Percentiles rank a stretch among this genome's conserved stretches.
phyloP scores from a whole-genome alignment of 2,329 filamentous ascomycete genomes.

The Aspergillus hortae region DNA sequence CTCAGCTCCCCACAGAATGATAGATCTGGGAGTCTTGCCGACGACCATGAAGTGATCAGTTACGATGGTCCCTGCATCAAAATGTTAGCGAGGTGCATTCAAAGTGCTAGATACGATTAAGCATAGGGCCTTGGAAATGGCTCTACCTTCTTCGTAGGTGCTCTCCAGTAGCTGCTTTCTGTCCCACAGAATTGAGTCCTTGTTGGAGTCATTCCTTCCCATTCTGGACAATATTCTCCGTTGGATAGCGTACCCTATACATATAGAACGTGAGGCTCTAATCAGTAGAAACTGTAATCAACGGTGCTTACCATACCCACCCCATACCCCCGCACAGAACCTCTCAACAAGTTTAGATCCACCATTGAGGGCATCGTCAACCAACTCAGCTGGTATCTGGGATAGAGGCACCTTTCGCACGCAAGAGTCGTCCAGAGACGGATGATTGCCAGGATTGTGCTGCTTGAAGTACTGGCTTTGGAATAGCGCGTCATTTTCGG shows the following conservation, averaged over 20 bases:
- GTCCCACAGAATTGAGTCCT: background rate
- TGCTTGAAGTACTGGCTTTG: background rate
- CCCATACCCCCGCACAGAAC: conserved; percentile 1
- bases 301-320: background rate
- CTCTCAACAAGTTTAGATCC: background rate
- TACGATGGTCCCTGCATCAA: background rate
- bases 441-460: background rate
- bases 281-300: background rate
- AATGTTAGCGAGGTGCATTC: background rate
- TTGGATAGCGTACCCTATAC: conserved; percentile 1
- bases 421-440: background rate
- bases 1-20: background rate
- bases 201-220: background rate
- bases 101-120: background rate
- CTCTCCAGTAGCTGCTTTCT: background rate
- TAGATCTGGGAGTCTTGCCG: background rate
- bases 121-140: background rate
- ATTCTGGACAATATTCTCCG: background rate
- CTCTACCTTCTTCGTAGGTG: background rate
- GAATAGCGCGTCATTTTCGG: background rate
- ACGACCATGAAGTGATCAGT: conserved; percentile 2
- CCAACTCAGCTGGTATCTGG: background rate
- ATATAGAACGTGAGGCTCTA: no score
- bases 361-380: background rate
- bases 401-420: background rate